Conservation (phyloP, 805 yeast species). For the Metschnikowia proteae region DNA sequence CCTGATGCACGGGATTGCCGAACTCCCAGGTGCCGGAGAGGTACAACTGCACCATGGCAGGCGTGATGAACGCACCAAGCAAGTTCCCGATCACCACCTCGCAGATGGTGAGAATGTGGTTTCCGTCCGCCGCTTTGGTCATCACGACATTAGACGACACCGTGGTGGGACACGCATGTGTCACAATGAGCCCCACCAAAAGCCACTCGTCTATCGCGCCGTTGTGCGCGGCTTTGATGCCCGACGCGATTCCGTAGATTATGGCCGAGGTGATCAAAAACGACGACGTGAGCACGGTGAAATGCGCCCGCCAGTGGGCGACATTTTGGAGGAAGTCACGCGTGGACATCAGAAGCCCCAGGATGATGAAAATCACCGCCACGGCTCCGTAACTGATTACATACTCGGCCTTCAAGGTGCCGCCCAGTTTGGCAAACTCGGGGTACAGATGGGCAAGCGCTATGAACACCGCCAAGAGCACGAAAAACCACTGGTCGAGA, state of each 20-base stretch:
- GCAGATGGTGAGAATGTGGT: conserved; percentile 70
- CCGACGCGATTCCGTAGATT: conserved; percentile 69
- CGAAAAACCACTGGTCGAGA: conserved; percentile 68
- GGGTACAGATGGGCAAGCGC: conserved; percentile 78
- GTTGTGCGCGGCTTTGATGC: conserved; percentile 55
- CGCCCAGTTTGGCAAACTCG: conserved; percentile 79
- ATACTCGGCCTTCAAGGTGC: conserved; percentile 69
- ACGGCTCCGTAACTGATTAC: conserved; percentile 83
- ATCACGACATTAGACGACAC: conserved; percentile 89
- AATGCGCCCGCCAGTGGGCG: conserved; percentile 78
- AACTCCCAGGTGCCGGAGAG: conserved; percentile 58
- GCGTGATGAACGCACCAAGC: conserved; percentile 83
- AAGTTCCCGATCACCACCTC: conserved; percentile 85
- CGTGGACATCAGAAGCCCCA: conserved; percentile 77
- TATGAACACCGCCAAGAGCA: conserved; percentile 65
- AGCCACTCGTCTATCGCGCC: conserved; percentile 68
- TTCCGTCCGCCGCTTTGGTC: conserved; percentile 85
- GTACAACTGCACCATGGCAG: conserved; percentile 76
- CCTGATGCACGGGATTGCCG: conserved; percentile 66
- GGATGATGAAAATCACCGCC: conserved; percentile 75
- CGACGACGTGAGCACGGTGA: conserved; percentile 61
- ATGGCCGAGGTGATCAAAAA: conserved; percentile 69
- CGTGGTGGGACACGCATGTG: conserved; percentile 88
- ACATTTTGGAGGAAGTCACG: conserved; percentile 57
- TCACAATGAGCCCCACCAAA: conserved; percentile 74